Evolutionary conservation across 495 filamentous ascomycete genomes (phyloP), one percentile per base, ranked within the genome.

Genomic region (Cairneyella variabilis): DNA sequence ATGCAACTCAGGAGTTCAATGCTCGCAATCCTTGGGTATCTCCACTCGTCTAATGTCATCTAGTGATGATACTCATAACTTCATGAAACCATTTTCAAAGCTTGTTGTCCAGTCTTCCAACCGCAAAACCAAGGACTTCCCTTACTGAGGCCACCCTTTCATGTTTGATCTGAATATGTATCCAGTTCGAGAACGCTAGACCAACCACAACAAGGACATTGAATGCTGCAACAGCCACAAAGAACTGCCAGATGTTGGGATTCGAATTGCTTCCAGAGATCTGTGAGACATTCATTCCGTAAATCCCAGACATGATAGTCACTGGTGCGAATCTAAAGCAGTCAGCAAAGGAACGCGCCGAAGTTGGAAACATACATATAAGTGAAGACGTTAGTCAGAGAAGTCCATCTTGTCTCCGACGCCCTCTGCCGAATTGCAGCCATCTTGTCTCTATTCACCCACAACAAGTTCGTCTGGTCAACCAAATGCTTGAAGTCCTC

Each of bases 401-500:
- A 39, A 20, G 22, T 58, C 45, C 46, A 58, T 27, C 60, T 49
- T 4, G 53, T 30, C 40, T 65, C 63, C 5, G 51, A 38, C 8
- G 58, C 55, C 34, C 26, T 47, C 32, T 53, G 34, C 12, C 43
- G 40, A 3, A 62, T 56, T 2, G 50, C 21, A 17, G 49, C 40
- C 57, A 60, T 63, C 41, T 61, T 62, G 1, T 51, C 47, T 39
- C 63, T 37, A 3, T 41, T 54, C 23, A 58, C 10, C 63, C 63
- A 65, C 3, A 65, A 14, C 9, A 65, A 37, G 14, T 63, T 48
- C 5, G 63, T 60, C 40, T 65, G 60, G 11, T 60, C 60, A 10
- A 65, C 54, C 50, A 65, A 26, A 51, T 63, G 60, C 42, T 60
- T 50, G 28, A 65, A 65, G 40, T 65, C 63, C 40, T 65, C 63